Evolutionary conservation across 2,329 filamentous ascomycete species (phyloP), one percentile per base, ranked within the genome.

Genomic region (Apiospora sp.): DNA sequence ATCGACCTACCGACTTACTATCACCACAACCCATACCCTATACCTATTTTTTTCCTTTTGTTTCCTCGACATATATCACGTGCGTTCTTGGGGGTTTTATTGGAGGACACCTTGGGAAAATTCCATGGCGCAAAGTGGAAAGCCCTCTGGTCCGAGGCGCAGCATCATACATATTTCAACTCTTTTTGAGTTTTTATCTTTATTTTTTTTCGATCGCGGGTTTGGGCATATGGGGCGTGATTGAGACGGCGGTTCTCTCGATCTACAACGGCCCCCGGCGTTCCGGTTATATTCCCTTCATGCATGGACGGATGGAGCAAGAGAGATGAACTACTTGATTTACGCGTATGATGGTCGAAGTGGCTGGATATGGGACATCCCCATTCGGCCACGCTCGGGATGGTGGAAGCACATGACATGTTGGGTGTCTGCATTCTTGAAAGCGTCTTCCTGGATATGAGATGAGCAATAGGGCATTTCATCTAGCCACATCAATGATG

Each of bases 151-250:
- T 68, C 67, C 41, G 67, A 68, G 67, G 67, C 67, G 43, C 67
- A 68, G 67, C 67, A 68, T 44, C 67, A 68, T 68, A 64, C 58
- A 64, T 41, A 64, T 64, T 64, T 64, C 30, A 64, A 64, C 58
- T 64, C 34, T 37, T 4, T 67, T 14, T 24, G 27, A 48, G 27
- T 48, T 30, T 68, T 68, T 48, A 27, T 68, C 27, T 30, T 68
- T 41, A 43, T 6, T 27, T 48, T 68, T 68, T 30, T 27, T 43
- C 12, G 24, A 24, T 68, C 27, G 7, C 41, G 43, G 67, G 43
- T 30, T 30, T 68, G 67, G 67, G 67, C 44, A 68, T 46, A 68
- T 68, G 67, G 67, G 67, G 41, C 24, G 43, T 27, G 41, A 14
- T 44, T 68, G 67, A 68, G 67, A 48, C 46, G 41, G 67, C 43